phyloP scores from a whole-genome alignment of 352 stramenopile species.

The Pythium myriotylum region DNA sequence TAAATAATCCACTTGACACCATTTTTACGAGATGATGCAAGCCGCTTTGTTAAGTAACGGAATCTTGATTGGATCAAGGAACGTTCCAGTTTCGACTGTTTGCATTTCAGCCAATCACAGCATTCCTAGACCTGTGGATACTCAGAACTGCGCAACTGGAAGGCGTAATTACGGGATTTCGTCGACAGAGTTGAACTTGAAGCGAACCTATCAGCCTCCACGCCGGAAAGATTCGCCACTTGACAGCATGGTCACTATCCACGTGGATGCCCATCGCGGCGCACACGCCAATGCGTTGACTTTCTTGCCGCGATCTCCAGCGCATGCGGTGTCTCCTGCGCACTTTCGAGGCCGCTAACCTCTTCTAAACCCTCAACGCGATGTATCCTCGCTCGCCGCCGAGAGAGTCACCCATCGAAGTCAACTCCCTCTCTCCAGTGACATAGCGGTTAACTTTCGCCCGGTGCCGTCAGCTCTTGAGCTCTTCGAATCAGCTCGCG shows the following conservation, averaged over 20 bases:
- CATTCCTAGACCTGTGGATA: constrained; percentile 14
- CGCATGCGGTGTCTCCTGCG: too few relatives aligned
- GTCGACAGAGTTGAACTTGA: constrained; percentile 38
- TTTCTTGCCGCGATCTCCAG: too few relatives aligned
- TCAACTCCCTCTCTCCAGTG: constrained; percentile 10
- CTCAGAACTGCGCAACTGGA: constrained; percentile 7
- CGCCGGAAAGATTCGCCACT: constrained; percentile 10
- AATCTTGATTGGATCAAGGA: constrained; percentile 6
- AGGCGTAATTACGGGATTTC: constrained; percentile 33
- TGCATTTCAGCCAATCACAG: constrained; percentile 6
- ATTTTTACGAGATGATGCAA: not conserved
- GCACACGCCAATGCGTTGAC: too few relatives aligned
- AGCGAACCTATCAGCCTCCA: constrained; percentile 26
- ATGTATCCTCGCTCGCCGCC: too few relatives aligned
- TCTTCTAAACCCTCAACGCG: too few relatives aligned
- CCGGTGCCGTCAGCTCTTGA: constrained; percentile 3
- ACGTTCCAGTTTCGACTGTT: not conserved
- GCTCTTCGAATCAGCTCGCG: not conserved
- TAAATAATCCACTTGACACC: not conserved
- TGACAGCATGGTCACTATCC: constrained; percentile 13
- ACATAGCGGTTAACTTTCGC: constrained; percentile 7
- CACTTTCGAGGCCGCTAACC: too few relatives aligned
- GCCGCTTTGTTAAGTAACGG: not conserved
- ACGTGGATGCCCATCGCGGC: not conserved
- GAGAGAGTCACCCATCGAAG: not conserved